These are phyloP conservation scores for Rhizopus microsporus DNA, from an alignment of 371 early-diverging fungal species.

Conservation along the genomic window DNA sequence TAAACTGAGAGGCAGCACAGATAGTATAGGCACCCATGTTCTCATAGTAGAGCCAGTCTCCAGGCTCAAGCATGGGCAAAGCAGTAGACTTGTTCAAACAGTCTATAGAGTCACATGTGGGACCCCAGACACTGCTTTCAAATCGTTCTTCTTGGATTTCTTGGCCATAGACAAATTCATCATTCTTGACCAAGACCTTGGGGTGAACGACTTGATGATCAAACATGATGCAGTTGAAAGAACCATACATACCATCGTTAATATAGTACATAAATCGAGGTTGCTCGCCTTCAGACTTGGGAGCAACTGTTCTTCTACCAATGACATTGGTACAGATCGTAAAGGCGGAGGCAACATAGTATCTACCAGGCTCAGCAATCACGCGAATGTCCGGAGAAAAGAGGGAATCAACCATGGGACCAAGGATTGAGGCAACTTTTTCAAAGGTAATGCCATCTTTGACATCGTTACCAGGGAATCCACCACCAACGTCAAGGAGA, in stretches of 20 bases:
- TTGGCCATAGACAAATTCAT: slow-evolving; percentile 48
- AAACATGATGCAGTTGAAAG: slow-evolving; percentile 97
- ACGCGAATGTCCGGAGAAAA: slow-evolving; percentile 80
- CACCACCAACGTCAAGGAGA: slow-evolving; percentile 96
- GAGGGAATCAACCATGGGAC: slow-evolving; percentile 73
- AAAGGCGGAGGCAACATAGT: slow-evolving; percentile 93
- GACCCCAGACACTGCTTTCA: slow-evolving; percentile 92
- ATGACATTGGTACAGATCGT: slow-evolving; percentile 90
- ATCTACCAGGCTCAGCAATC: slow-evolving; percentile 98
- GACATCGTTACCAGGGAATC: slow-evolving; percentile 91
- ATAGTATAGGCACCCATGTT: slow-evolving; percentile 98
- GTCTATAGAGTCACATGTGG: slow-evolving; percentile 98
- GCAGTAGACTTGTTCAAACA: slow-evolving; percentile 71
- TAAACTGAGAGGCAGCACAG: slow-evolving; percentile 86
- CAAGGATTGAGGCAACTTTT: slow-evolving; percentile 81
- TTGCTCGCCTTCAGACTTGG: slow-evolving; percentile 43
- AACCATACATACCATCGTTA: slow-evolving; percentile 97
- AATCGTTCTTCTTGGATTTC: slow-evolving; percentile 30
- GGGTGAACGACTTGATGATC: slow-evolving; percentile 89
- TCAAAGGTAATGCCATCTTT: slow-evolving; percentile 79
- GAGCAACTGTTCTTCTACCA: slow-evolving; percentile 77
- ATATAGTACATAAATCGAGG: slow-evolving; percentile 93
- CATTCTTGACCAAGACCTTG: slow-evolving; percentile 41
- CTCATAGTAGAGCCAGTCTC: slow-evolving; percentile 96
- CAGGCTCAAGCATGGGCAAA: slow-evolving; percentile 86